Evolutionary conservation across 148 eudicot genomes (phyloP), one percentile per base, ranked within the genome.

Genomic region (Nepenthes mirabilis): DNA sequence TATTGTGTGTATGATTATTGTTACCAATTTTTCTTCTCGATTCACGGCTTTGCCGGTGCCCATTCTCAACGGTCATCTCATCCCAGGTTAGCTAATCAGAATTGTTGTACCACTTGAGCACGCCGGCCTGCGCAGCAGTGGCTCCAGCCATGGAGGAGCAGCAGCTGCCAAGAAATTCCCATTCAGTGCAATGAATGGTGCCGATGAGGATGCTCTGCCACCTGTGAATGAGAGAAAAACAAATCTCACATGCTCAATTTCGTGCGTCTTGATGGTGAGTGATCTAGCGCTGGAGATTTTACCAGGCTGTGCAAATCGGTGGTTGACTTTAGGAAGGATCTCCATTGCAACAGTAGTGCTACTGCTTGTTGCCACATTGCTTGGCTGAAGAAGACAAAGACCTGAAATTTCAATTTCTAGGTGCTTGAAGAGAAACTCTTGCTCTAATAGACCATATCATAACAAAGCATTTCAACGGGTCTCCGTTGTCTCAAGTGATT

Each of bases 401-500:
- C 77, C 5, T 65, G 57, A 2, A 65, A 56, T 63, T 69, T 71
- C 11, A 71, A 77, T 51, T 73, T 69, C 13, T 64, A 71, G 12
- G 83, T 80, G 43, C 71, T 83, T 10, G 57, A 73, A 78, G 79
- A 35, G 80, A 73, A 49, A 75, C 67, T 59, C 79, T 91, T 12
- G 80, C 91, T n/a, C 55, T 55, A 8, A 67, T 70, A 0, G 98
- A 91, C 59, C 48, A 68, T n/a, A 74, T 88, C 52, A 77, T 86
- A 13, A 72, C 82, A 0, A 80, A 82, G 64, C 96, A 96, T 2
- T 70, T 91, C 47, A 96, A 91, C 67, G 96, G 96, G 14, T 79
- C 83, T 9, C 80, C 85, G 32, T 70, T 91, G 60, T 61, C 55
- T 33, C 69, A 58, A 37, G 68, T 78, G 36, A 63, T 88, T 13